phyloP scores from a whole-genome alignment of 2,329 filamentous ascomycete genomes.

The Claviceps sp. region DNA sequence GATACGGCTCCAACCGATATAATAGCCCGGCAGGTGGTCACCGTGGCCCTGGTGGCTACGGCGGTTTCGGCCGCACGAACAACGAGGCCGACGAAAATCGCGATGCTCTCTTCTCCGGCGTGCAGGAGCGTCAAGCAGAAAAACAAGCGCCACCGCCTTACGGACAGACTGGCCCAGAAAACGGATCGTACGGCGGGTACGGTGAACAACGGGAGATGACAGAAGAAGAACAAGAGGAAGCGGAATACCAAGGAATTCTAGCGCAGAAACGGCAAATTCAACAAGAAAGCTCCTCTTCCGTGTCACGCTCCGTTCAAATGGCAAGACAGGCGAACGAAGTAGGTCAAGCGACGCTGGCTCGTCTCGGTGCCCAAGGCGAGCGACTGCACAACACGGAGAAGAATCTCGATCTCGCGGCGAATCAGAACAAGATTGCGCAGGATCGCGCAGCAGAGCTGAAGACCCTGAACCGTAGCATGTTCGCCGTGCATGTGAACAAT shows the following conservation, averaged over 20 bases:
- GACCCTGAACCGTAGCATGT: constrained; percentile 81
- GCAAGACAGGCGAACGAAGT: constrained; percentile 35
- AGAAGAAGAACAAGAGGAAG: constrained; percentile 62
- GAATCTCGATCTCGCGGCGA: constrained; percentile 68
- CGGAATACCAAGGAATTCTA: constrained; percentile 52
- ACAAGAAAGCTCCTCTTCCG: constrained; percentile 47
- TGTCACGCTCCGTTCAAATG: constrained; percentile 26
- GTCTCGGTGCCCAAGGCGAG: constrained; percentile 67
- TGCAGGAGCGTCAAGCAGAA: constrained; percentile 34
- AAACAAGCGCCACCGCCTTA: constrained; percentile 16
- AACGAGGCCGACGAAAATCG: constrained; percentile 38
- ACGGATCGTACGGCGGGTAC: constrained; percentile 35
- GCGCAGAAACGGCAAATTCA: constrained; percentile 52
- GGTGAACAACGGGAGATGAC: constrained; percentile 66
- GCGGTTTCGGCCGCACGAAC: constrained; percentile 38
- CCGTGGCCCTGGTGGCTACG: constrained; percentile 45
- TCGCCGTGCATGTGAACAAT: constrained; percentile 66
- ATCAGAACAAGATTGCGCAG: constrained; percentile 62
- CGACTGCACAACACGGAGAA: constrained; percentile 69
- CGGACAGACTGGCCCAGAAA: constrained; percentile 13
- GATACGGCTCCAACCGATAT: constrained; percentile 39
- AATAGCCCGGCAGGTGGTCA: constrained; percentile 17
- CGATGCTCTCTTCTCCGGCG: constrained; percentile 49
- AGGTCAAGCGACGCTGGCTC: constrained; percentile 56
- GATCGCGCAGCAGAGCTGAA: constrained; percentile 75